A percentile compares a stretch with the other conserved stretches of the same genome.
These are phyloP conservation scores for Pseudoneurospora amorphoporcata DNA, from an alignment of 495 filamentous ascomycete species.

Conservation along the genomic window DNA sequence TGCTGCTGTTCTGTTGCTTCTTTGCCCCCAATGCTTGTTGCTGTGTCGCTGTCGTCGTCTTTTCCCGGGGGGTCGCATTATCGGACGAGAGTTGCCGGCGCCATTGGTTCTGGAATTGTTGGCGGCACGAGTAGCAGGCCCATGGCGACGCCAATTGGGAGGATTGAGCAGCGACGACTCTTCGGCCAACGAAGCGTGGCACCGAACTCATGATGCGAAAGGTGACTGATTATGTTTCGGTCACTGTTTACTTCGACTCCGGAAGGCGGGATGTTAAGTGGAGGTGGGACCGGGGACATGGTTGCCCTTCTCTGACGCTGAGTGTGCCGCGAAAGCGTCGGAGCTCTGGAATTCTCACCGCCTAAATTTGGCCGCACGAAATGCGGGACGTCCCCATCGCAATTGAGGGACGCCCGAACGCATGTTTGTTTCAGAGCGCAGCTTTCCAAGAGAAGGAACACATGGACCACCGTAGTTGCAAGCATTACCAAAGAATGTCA, in stretches of 20 bases:
- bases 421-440: background rate
- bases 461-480: background rate
- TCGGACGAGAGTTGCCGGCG: background rate
- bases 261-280: background rate
- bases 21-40: conserved; percentile 11
- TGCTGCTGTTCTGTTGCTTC: conserved; percentile 7
- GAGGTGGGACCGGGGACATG: background rate
- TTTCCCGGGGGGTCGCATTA: background rate
- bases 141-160: background rate
- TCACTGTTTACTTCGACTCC: background rate
- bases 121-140: conserved; percentile 6
- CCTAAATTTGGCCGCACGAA: background rate
- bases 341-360: background rate
- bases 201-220: conserved; percentile 12
- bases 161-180: background rate
- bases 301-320: background rate
- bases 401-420: background rate
- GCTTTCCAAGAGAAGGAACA: background rate
- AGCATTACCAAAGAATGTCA: background rate
- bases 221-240: background rate
- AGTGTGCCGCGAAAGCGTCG: background rate
- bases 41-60: background rate
- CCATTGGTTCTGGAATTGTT: background rate
- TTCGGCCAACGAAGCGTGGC: conserved; percentile 9
- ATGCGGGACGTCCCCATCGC: background rate